Conservation (phyloP, 345 rosid genomes). For the Populus alba region DNA sequence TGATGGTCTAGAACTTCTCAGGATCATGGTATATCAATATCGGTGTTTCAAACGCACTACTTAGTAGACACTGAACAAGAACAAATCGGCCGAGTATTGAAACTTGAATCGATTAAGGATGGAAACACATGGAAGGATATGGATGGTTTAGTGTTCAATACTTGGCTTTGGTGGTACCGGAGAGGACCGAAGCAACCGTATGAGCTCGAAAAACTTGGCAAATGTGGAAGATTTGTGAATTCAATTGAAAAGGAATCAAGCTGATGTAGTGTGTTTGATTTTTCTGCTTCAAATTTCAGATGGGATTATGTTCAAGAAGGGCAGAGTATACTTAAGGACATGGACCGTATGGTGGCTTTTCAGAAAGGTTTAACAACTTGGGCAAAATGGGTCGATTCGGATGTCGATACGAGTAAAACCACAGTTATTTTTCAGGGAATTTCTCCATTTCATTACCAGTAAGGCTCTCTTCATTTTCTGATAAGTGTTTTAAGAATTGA, state of each 20-base stretch:
- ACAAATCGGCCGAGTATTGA: conserved; percentile 48
- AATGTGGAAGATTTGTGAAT: background rate
- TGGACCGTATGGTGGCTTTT: conserved; percentile 79
- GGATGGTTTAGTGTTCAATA: conserved; percentile 59
- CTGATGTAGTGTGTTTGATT: background rate
- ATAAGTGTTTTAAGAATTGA: background rate
- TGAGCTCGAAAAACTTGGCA: conserved; percentile 2
- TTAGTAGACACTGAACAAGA: conserved; percentile 54
- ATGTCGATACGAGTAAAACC: conserved; percentile 59
- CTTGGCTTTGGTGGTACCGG: conserved; percentile 79
- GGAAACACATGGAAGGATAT: conserved; percentile 49
- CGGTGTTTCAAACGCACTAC: conserved; percentile 31
- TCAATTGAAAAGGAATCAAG: background rate
- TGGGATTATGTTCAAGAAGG: conserved; percentile 78
- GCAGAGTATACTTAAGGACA: conserved; percentile 36
- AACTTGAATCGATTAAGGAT: conserved; percentile 46
- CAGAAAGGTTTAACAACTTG: conserved; percentile 64
- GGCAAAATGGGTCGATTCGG: conserved; percentile 83
- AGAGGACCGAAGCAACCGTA: conserved; percentile 56
- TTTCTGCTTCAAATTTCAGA: conserved; percentile 34
- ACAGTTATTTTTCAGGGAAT: conserved; percentile 71
- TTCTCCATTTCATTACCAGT: conserved; percentile 81
- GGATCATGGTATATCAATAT: conserved; percentile 51
- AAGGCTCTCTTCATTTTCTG: conserved; percentile 10
- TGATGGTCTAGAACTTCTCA: conserved; percentile 16